phyloP scores from a whole-genome alignment of 2,329 filamentous ascomycete species.

The Diaporthe ilicicola region DNA sequence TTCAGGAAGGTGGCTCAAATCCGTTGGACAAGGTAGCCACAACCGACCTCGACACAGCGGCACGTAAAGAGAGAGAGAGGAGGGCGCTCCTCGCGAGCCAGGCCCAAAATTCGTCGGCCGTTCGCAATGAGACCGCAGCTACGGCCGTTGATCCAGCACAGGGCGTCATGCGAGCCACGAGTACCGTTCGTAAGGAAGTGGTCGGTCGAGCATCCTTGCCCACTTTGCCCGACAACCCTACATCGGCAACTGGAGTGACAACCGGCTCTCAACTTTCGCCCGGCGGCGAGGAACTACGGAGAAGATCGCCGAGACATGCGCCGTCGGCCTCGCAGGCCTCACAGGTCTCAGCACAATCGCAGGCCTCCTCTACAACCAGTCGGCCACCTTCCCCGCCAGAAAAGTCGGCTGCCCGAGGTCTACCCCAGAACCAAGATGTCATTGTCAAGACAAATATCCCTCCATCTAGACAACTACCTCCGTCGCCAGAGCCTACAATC shows the following conservation, averaged over 20 bases:
- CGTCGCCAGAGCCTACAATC: constrained; percentile 42
- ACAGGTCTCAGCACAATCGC: not conserved
- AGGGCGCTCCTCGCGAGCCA: constrained; percentile 41
- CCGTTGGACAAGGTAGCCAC: constrained; percentile 56
- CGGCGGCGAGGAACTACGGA: constrained; percentile 56
- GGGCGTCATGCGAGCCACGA: constrained; percentile 45
- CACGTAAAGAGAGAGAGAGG: constrained; percentile 54
- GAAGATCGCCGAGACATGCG: constrained; percentile 58
- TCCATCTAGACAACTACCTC: constrained; percentile 42
- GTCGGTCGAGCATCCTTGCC: constrained; percentile 36
- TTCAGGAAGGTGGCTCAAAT: constrained; percentile 49
- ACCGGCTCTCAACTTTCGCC: constrained; percentile 62
- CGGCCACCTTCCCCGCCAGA: constrained; percentile 16
- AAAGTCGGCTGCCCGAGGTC: constrained; percentile 17
- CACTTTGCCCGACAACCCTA: constrained; percentile 35
- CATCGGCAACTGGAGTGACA: constrained; percentile 48
- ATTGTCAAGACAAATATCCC: constrained; percentile 38
- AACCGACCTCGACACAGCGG: constrained; percentile 59
- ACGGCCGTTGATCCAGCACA: constrained; percentile 40
- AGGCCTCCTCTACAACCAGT: not conserved
- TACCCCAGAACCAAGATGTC: constrained; percentile 22
- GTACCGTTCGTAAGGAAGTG: constrained; percentile 50
- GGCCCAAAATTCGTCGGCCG: not conserved
- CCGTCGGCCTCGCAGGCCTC: constrained; percentile 11
- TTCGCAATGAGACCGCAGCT: not conserved